These are phyloP conservation scores for Cinnamomum micranthum DNA, from an alignment of 164 flowering plant genomes.

Conservation along the genomic window DNA sequence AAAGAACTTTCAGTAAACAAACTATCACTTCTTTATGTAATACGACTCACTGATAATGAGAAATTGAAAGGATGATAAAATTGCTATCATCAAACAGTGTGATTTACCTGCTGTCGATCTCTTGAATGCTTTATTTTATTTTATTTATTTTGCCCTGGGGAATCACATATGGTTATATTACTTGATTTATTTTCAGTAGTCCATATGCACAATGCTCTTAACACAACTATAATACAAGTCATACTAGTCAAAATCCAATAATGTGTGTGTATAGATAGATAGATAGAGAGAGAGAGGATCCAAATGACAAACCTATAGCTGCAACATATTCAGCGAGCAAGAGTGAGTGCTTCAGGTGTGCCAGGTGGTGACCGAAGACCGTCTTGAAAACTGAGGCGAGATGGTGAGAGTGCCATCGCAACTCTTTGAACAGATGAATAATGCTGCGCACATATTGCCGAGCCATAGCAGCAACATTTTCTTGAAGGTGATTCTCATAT, in stretches of 20 bases:
- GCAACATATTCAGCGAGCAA: slow-evolving; percentile 85
- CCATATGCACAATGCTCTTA: not conserved
- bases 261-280: not conserved
- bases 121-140: no score
- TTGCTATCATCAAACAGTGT: no score
- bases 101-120: no score
- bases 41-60: no score
- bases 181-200: no score
- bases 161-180: no score
- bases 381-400: slow-evolving; percentile 55
- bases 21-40: no score
- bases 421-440: slow-evolving; percentile 96
- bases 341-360: slow-evolving; percentile 92
- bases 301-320: slow-evolving; percentile 59
- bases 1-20: no score
- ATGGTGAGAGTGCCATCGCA: slow-evolving; percentile 90
- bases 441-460: slow-evolving; percentile 92
- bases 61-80: no score
- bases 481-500: slow-evolving; percentile 87
- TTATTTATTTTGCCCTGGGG: no score
- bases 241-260: not conserved
- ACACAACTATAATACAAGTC: not conserved
- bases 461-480: slow-evolving; percentile 93
- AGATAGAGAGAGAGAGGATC: no score
- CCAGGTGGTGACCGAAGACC: slow-evolving; percentile 69